Percentiles rank a stretch among this genome's conserved stretches.
Evolutionary conservation across 192 early-diverging fungal genomes (phyloP).

Genomic region (Backusella macrospora): DNA sequence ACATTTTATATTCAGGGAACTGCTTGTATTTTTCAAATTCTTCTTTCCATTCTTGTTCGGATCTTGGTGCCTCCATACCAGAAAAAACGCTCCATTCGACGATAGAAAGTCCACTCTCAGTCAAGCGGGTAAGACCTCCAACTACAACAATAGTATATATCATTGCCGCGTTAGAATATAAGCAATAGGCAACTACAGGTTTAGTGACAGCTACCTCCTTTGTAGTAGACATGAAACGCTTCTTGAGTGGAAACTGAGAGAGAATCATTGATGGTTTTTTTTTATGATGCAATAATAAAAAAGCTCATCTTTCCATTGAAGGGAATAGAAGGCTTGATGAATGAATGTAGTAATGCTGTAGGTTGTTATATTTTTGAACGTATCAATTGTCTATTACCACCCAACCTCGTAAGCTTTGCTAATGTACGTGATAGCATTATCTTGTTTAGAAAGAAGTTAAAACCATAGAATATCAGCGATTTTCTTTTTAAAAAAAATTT

Average conservation of each 20-base stretch:
- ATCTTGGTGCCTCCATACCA: conserved; percentile 88
- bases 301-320: neutral
- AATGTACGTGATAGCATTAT: neutral
- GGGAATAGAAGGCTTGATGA: neutral
- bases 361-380: neutral
- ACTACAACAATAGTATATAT: conserved; percentile 93
- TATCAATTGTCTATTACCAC: neutral
- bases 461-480: conserved; percentile 3
- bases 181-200: conserved; percentile 90
- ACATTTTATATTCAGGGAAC: conserved; percentile 96
- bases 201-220: conserved; percentile 18
- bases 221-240: neutral
- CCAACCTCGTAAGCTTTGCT: neutral
- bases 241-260: neutral
- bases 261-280: conserved; percentile 7
- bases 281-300: neutral
- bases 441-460: neutral
- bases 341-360: neutral
- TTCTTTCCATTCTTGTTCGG: conserved; percentile 82
- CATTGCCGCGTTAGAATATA: conserved; percentile 82
- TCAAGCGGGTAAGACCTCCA: conserved; percentile 94
- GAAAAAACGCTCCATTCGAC: conserved; percentile 95
- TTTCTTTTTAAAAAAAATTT: neutral
- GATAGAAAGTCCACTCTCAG: conserved; percentile 95
- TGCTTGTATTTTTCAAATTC: conserved; percentile 99